Conservation (phyloP, 345 rosid species). For the Linum usitatissimum region DNA sequence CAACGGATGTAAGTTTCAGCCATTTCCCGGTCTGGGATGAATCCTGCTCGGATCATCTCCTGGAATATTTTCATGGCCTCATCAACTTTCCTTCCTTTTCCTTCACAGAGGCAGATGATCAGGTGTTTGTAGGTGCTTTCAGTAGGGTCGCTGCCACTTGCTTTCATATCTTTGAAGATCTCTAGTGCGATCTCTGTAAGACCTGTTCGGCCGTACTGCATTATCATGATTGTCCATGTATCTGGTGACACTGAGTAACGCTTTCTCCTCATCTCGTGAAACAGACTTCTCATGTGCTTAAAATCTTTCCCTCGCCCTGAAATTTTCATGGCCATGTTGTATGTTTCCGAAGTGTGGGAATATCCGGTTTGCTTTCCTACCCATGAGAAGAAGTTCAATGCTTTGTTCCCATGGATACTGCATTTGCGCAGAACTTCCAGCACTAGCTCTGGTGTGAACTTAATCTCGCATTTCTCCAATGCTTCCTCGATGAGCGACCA, state of each 20-base stretch:
- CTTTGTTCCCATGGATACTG: slow-evolving; percentile 43
- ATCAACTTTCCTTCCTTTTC: slow-evolving; percentile 58
- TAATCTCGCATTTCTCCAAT: slow-evolving; percentile 36
- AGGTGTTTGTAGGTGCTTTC: slow-evolving; percentile 59
- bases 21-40: slow-evolving; percentile 51
- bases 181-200: slow-evolving; percentile 58
- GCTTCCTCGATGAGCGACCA: slow-evolving; percentile 41
- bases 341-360: slow-evolving; percentile 58
- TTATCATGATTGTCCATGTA: slow-evolving; percentile 81
- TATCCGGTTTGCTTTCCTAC: slow-evolving; percentile 51
- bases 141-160: slow-evolving; percentile 30
- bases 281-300: slow-evolving; percentile 64
- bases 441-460: slow-evolving; percentile 62
- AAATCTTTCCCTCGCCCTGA: slow-evolving; percentile 78
- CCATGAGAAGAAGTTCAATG: slow-evolving; percentile 65
- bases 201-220: slow-evolving; percentile 79
- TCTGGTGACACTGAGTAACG: slow-evolving; percentile 44
- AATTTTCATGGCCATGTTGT: slow-evolving; percentile 76
- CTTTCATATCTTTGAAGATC: slow-evolving; percentile 65
- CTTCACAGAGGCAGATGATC: slow-evolving; percentile 55
- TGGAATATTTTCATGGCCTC: slow-evolving; percentile 46
- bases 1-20: slow-evolving; percentile 49
- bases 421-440: slow-evolving; percentile 36
- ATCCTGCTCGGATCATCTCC: slow-evolving; percentile 51
- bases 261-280: slow-evolving; percentile 69